These are phyloP conservation scores for Dendrostoma leiphaemia DNA, from an alignment of 2,329 filamentous ascomycete genomes.

Conservation along the genomic window DNA sequence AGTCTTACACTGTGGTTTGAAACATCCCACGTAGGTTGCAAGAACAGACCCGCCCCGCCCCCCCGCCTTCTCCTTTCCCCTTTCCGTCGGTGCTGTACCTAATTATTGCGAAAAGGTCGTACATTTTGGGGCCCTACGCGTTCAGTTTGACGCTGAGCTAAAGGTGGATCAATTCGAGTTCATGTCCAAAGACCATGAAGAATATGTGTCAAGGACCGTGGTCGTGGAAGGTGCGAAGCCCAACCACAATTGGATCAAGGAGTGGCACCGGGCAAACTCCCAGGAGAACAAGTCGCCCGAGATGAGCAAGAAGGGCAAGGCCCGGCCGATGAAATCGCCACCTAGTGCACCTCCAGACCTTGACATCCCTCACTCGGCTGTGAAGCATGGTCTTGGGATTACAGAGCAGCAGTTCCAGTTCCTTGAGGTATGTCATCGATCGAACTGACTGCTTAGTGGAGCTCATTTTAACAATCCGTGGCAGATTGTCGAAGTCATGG, in stretches of 20 bases:
- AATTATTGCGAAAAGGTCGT: conserved; percentile 9
- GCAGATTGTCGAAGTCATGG: conserved; percentile 64
- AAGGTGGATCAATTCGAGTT: conserved; percentile 87
- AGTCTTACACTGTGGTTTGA: conserved; percentile 89
- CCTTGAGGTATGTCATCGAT: conserved; percentile 51
- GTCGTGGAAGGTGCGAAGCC: conserved; percentile 62
- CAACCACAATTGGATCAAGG: conserved; percentile 63
- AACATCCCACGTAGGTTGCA: conserved; percentile 74
- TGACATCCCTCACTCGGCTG: conserved; percentile 56
- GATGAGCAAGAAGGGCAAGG: conserved; percentile 66
- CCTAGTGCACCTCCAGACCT: conserved; percentile 58
- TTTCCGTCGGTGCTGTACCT: neutral
- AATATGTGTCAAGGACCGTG: conserved; percentile 73
- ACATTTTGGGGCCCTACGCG: conserved; percentile 66
- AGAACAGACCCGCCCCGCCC: too few relatives aligned
- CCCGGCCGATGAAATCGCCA: conserved; percentile 58
- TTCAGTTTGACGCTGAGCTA: conserved; percentile 74
- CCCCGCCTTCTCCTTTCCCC: too few relatives aligned
- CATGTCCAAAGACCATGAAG: conserved; percentile 70
- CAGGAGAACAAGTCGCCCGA: conserved; percentile 62
- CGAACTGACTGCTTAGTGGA: neutral
- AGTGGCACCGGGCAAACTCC: conserved; percentile 60
- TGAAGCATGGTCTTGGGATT: conserved; percentile 57
- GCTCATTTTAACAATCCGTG: conserved; percentile 25
- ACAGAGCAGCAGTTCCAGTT: conserved; percentile 62